phyloP scores from a whole-genome alignment of 257 asterid species.

The Solanum virginianum region DNA sequence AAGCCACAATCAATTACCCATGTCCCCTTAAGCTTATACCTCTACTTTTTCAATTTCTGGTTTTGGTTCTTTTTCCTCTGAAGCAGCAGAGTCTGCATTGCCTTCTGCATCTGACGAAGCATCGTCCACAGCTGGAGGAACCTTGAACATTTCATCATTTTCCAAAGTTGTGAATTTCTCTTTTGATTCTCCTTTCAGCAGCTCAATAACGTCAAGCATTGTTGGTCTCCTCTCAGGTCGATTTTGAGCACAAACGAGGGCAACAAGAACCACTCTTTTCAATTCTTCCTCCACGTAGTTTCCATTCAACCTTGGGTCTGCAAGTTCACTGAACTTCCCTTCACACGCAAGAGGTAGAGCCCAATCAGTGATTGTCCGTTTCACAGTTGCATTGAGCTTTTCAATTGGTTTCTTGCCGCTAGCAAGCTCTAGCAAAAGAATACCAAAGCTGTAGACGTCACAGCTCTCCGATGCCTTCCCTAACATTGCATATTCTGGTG shows the following conservation, averaged over 20 bases:
- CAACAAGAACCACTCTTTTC: conserved; percentile 54
- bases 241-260: conserved; percentile 51
- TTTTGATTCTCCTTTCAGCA: conserved; percentile 54
- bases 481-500: conserved; percentile 83
- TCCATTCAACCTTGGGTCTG: conserved; percentile 51
- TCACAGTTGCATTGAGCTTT: conserved; percentile 30
- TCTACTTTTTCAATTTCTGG: conserved; percentile 49
- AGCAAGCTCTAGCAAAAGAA: conserved; percentile 87
- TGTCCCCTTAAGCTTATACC: background rate
- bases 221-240: conserved; percentile 75
- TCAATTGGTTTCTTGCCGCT: conserved; percentile 84
- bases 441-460: conserved; percentile 86
- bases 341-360: conserved; percentile 67
- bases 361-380: conserved; percentile 68
- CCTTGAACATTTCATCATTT: conserved; percentile 60
- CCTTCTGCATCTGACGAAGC: conserved; percentile 30
- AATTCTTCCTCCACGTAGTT: conserved; percentile 66
- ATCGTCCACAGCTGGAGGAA: conserved; percentile 11
- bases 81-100: conserved; percentile 21
- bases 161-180: conserved; percentile 59
- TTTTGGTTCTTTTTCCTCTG: conserved; percentile 27
- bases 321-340: conserved; percentile 49
- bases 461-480: conserved; percentile 89
- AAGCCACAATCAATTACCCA: background rate
- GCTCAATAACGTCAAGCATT: conserved; percentile 61